These are phyloP conservation scores for Oryza longistaminata DNA, from an alignment of 176 grass and related monocot genomes.

Conservation along the genomic window DNA sequence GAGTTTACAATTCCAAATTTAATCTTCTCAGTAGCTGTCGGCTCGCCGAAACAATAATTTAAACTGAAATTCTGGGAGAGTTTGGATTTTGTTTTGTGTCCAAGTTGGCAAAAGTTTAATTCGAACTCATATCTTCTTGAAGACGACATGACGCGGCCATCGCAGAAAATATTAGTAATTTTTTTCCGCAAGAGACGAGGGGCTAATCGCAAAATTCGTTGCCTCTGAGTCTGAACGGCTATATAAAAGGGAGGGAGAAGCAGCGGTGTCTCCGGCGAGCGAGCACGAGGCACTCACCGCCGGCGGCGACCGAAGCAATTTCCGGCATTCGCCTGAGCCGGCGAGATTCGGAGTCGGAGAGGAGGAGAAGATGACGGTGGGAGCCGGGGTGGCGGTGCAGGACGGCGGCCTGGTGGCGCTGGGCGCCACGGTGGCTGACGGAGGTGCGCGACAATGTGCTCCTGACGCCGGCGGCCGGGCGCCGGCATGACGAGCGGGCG, in stretches of 20 bases:
- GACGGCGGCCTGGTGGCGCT: constrained; percentile 62
- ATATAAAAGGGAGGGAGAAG: background rate
- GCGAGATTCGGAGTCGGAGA: too few species aligned
- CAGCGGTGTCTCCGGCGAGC: background rate
- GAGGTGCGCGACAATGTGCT: constrained; percentile 57
- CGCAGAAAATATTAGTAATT: background rate
- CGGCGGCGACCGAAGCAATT: background rate
- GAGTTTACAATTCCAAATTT: background rate
- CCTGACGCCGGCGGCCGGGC: constrained; percentile 54
- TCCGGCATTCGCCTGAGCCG: background rate
- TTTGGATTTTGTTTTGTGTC: background rate
- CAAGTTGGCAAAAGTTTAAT: background rate
- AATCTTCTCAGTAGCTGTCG: background rate
- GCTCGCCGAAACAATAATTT: background rate
- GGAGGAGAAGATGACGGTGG: constrained; percentile 66
- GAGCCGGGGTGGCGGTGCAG: constrained; percentile 55
- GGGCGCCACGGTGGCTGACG: constrained; percentile 51
- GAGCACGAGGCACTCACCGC: background rate
- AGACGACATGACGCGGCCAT: too few species aligned
- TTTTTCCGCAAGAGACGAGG: background rate
- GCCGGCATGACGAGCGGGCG: constrained; percentile 52
- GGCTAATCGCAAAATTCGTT: background rate
- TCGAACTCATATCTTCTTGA: too few species aligned
- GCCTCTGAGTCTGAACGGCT: background rate
- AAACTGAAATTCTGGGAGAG: background rate